Evolutionary conservation across 164 flowering plant species (phyloP), one percentile per base, ranked within the genome.

Genomic region (Berberis vulgaris): DNA sequence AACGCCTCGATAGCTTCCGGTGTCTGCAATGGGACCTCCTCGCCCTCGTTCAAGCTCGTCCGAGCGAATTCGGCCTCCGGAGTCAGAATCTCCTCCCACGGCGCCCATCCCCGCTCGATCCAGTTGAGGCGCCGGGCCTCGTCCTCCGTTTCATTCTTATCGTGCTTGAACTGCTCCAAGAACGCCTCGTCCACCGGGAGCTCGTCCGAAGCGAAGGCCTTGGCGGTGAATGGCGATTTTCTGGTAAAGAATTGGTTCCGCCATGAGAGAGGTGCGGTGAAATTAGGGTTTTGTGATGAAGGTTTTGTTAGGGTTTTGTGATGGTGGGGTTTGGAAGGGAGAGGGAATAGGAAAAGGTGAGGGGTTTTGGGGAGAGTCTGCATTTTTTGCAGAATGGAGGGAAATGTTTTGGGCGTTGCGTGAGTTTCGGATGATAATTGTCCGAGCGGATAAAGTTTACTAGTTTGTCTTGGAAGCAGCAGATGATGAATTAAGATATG

Each of bases 101-200:
- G 99, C 26, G 99, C 99, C 99, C 97, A 94, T 1, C 86, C 93
- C 4, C 90, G 82, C 58, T 86, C 91, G 40, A 83, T 67, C 99
- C 99, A 94, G 82, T 87, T 94, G 5, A 75, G 70, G 39, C 73
- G 72, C 1, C 97, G 87, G 5, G 95, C 93, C 66, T 84, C 95
- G 38, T 86, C 97, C 61, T 94, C 99, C 43, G 84, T 68, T 59
- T 87, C 91, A 43, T 77, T 72, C 57, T 81, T 83, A 61, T 80
- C 80, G 7, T 88, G 85, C 1, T 72, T 79, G 71, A 76, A 85
- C 1, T 78, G 71, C 58, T 79, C 79, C 40, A 86, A 71, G 74
- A 86, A 87, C 2, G 81, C 69, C 49, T 93, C 94, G 81, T 89
- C 93, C 61, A 84, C 86, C 5, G 95, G 96, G 74, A 78, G 76